Evolutionary conservation across 2,329 filamentous ascomycete species (phyloP).

Genomic region (Aspergillus japonicus): DNA sequence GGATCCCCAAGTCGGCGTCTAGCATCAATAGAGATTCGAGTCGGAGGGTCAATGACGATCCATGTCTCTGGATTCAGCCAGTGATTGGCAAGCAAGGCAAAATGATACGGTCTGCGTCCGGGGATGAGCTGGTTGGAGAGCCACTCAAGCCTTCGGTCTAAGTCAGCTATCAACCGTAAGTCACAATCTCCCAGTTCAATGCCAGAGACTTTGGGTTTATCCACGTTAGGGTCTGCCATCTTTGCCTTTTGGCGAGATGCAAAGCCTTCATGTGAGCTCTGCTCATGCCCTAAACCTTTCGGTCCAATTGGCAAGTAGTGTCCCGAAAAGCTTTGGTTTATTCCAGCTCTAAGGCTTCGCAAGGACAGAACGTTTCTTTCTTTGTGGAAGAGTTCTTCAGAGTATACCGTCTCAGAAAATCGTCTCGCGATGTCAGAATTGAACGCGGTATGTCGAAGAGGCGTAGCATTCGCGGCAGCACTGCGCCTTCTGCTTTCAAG

Average conservation of each 20-base stretch:
- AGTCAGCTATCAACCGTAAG: constrained; percentile 32
- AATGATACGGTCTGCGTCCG: constrained; percentile 42
- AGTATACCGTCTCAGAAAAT: background rate
- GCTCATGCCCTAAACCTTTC: background rate
- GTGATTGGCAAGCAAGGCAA: constrained; percentile 41
- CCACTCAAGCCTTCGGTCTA: constrained; percentile 42
- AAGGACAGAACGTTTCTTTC: background rate
- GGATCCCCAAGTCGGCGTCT: constrained; percentile 38
- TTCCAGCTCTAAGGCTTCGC: background rate
- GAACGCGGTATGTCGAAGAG: no score
- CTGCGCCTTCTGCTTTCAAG: background rate
- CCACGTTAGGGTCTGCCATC: background rate
- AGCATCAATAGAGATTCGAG: constrained; percentile 31
- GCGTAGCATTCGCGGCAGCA: background rate
- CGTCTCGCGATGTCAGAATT: background rate
- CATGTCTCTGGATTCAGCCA: constrained; percentile 44
- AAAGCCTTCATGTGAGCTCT: background rate
- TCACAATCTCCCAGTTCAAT: constrained; percentile 35
- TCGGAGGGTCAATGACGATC: constrained; percentile 41
- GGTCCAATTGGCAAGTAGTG: background rate
- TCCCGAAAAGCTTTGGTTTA: background rate
- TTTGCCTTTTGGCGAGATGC: background rate
- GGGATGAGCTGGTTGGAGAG: constrained; percentile 38
- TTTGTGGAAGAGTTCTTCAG: background rate
- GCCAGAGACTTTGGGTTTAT: constrained; percentile 1